A percentile compares a stretch with the other conserved stretches of the same genome.
phyloP scores from a whole-genome alignment of 257 asterid genomes.

The Buddleja alternifolia region DNA sequence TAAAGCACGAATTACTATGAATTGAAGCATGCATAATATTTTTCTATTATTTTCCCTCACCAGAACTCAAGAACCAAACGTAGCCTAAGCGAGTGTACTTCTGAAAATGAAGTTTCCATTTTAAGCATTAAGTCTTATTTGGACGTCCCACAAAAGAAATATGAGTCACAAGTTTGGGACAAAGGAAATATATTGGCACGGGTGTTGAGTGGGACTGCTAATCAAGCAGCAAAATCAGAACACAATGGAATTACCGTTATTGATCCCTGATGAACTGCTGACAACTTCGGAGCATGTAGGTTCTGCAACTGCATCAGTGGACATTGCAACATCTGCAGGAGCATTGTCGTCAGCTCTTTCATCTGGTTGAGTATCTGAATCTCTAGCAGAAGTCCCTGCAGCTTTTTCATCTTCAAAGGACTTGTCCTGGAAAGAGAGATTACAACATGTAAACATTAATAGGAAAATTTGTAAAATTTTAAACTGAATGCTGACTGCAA shows the following conservation, averaged over 20 bases:
- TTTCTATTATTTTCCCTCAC: too few species aligned
- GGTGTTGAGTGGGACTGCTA: too few species aligned
- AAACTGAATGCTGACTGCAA: neutral
- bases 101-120: too few species aligned
- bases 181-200: too few species aligned
- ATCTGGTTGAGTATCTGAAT: conserved; percentile 3
- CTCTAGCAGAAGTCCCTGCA: conserved; percentile 14
- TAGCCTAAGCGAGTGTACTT: too few species aligned
- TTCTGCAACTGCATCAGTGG: conserved; percentile 8
- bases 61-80: too few species aligned
- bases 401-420: conserved; percentile 1
- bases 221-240: neutral
- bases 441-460: neutral
- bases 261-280: conserved; percentile 2
- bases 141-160: too few species aligned
- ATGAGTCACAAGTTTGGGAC: too few species aligned
- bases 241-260: conserved; percentile 14
- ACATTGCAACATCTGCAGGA: neutral
- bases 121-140: too few species aligned
- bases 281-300: neutral
- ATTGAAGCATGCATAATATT: too few species aligned
- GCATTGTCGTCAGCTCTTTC: neutral
- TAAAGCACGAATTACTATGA: too few species aligned
- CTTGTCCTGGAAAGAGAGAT: conserved; percentile 25
- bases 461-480: neutral